Evolutionary conservation across 352 stramenopile genomes (phyloP).

Genomic region (Phytophthora megakarya): DNA sequence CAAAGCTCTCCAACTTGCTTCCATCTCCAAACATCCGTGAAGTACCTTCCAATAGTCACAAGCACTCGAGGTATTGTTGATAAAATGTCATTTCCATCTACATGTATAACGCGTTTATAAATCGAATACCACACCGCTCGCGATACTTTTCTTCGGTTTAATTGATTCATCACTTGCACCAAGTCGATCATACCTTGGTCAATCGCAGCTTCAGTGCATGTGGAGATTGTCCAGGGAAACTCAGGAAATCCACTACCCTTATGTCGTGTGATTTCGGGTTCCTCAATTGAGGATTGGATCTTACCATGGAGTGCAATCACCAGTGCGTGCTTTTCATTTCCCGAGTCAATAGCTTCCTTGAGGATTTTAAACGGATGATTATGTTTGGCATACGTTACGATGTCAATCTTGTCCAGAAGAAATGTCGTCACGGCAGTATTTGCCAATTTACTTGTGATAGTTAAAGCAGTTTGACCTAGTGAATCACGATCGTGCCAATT

Average conservation of each 20-base stretch:
- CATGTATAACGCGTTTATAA: no score
- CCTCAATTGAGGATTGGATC: neutral
- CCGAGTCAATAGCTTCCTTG: constrained; percentile 16
- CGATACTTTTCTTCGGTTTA: constrained; percentile 11
- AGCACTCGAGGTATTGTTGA: neutral
- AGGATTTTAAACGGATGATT: constrained; percentile 30
- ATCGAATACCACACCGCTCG: constrained; percentile 14
- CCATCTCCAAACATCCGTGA: constrained; percentile 15
- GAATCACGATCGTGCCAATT: no score
- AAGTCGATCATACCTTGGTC: neutral
- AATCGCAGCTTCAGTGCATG: constrained; percentile 17
- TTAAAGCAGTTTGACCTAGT: no score
- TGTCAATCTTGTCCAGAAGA: no score
- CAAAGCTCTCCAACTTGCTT: constrained; percentile 11
- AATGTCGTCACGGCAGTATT: no score
- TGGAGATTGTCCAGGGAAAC: neutral
- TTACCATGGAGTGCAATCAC: constrained; percentile 12
- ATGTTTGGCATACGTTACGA: neutral
- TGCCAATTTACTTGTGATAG: no score
- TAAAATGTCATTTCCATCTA: no score
- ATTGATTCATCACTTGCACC: constrained; percentile 15
- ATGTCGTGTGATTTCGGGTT: constrained; percentile 4
- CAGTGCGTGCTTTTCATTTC: constrained; percentile 14
- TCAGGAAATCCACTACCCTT: constrained; percentile 9
- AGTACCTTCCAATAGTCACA: constrained; percentile 3